A percentile compares a stretch with the other conserved stretches of the same genome.
These are phyloP conservation scores for Cercospora nicotianae DNA, from an alignment of 2,329 filamentous ascomycete genomes.

Conservation along the genomic window DNA sequence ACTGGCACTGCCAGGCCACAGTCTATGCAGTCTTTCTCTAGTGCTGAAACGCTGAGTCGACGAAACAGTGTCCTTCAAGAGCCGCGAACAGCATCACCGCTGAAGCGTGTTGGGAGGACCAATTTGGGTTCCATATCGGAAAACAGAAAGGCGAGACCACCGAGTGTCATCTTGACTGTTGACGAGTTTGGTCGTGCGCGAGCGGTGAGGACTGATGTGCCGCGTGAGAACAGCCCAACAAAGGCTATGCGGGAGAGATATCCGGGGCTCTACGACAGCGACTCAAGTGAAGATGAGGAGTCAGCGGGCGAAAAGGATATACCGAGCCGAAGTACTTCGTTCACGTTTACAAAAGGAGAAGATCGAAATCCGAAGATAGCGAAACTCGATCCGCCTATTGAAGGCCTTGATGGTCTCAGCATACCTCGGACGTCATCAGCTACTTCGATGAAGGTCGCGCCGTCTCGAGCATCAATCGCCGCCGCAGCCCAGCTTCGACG, in stretches of 20 bases:
- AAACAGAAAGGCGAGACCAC: constrained; percentile 39
- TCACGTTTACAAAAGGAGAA: constrained; percentile 33
- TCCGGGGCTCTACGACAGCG: constrained; percentile 47
- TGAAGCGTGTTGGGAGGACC: constrained; percentile 47
- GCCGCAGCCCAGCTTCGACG: constrained; percentile 38
- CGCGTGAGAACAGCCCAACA: constrained; percentile 39
- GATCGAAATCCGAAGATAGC: constrained; percentile 36
- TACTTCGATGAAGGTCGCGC: constrained; percentile 36
- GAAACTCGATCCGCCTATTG: constrained; percentile 38
- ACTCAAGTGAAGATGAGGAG: constrained; percentile 35
- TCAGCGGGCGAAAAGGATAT: constrained; percentile 34
- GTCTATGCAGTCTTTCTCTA: constrained; percentile 32
- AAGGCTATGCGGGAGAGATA: constrained; percentile 44
- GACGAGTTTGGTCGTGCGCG: constrained; percentile 51
- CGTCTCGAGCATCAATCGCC: constrained; percentile 39
- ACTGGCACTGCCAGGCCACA: constrained; percentile 38
- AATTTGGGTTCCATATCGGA: constrained; percentile 51
- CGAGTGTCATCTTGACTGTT: constrained; percentile 47
- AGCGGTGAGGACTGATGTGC: constrained; percentile 34
- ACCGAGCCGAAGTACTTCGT: constrained; percentile 35
- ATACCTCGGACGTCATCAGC: constrained; percentile 38
- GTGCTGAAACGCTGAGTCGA: constrained; percentile 29
- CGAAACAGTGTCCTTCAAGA: constrained; percentile 39
- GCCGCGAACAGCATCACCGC: constrained; percentile 48
- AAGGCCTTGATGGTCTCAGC: constrained; percentile 38